Percentiles rank a stretch among this genome's conserved stretches.
Conservation (phyloP, 169 alveolate species). For the Cryptosporidium felis region DNA sequence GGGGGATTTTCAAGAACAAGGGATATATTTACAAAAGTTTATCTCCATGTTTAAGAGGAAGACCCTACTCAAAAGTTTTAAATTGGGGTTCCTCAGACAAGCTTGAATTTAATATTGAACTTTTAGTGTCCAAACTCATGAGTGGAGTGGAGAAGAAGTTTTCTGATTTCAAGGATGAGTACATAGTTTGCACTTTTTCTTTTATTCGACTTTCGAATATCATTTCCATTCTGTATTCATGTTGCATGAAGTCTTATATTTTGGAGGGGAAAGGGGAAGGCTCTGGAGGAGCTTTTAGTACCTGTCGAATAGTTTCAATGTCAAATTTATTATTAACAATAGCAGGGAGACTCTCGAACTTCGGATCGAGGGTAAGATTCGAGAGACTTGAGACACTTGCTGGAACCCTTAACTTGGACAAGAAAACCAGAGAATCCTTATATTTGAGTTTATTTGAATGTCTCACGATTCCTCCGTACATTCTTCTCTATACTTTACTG, state of each 20-base stretch:
- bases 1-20: conserved; percentile 33
- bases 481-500: conserved; percentile 38
- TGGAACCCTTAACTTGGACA: neutral
- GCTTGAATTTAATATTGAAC: conserved; percentile 7
- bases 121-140: neutral
- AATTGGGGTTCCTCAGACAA: conserved; percentile 30
- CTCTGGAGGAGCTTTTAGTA: neutral
- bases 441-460: conserved; percentile 40
- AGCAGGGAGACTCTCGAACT: conserved; percentile 2
- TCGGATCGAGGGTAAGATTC: neutral
- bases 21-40: conserved; percentile 26
- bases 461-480: conserved; percentile 18
- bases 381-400: neutral
- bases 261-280: neutral
- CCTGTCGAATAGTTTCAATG: neutral
- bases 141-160: neutral
- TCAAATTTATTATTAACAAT: neutral
- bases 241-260: conserved; percentile 35
- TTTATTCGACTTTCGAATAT: conserved; percentile 17
- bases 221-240: conserved; percentile 41
- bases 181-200: conserved; percentile 3
- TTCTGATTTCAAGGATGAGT: neutral
- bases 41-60: conserved; percentile 40
- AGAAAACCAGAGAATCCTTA: conserved; percentile 6
- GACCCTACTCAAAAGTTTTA: neutral